Percentiles rank a stretch among this genome's conserved stretches.
phyloP scores from a whole-genome alignment of 2,329 filamentous ascomycete species.

The Capronia epimyces region DNA sequence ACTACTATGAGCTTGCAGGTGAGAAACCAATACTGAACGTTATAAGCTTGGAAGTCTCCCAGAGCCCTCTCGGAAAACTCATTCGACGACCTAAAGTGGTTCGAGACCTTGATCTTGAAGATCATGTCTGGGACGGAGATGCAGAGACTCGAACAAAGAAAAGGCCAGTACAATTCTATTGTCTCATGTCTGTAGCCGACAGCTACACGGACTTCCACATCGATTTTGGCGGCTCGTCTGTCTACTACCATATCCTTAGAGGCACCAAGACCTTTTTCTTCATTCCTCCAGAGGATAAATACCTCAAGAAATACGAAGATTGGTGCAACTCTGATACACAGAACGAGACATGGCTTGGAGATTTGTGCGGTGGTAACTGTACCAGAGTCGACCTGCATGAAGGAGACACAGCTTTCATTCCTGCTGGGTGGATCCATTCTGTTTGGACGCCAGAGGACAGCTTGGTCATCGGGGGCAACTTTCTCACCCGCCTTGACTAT shows the following conservation, averaged over 20 bases:
- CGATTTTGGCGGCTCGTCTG: constrained; percentile 65
- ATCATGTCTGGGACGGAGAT: constrained; percentile 48
- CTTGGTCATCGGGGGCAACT: constrained; percentile 66
- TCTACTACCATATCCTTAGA: constrained; percentile 65
- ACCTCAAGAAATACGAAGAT: constrained; percentile 65
- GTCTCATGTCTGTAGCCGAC: constrained; percentile 65
- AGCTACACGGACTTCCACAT: constrained; percentile 69
- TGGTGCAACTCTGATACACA: constrained; percentile 64
- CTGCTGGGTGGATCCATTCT: constrained; percentile 66
- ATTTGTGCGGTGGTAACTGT: constrained; percentile 58
- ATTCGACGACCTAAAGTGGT: constrained; percentile 61
- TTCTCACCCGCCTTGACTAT: constrained; percentile 60
- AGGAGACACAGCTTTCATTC: constrained; percentile 66
- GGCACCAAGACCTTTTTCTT: constrained; percentile 68
- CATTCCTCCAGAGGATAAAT: constrained; percentile 62
- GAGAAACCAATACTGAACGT: constrained; percentile 61
- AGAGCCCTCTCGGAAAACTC: constrained; percentile 56
- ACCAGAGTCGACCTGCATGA: constrained; percentile 61
- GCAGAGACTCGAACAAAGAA: constrained; percentile 50
- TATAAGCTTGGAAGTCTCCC: constrained; percentile 63
- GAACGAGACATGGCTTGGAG: constrained; percentile 60
- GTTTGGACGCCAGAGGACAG: constrained; percentile 67
- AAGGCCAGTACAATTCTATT: constrained; percentile 63
- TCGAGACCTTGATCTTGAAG: constrained; percentile 54
- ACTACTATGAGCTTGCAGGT: constrained; percentile 59